Evolutionary conservation across 73 alveolate genomes (phyloP).

Genomic region (Durusdinium trenchii): DNA sequence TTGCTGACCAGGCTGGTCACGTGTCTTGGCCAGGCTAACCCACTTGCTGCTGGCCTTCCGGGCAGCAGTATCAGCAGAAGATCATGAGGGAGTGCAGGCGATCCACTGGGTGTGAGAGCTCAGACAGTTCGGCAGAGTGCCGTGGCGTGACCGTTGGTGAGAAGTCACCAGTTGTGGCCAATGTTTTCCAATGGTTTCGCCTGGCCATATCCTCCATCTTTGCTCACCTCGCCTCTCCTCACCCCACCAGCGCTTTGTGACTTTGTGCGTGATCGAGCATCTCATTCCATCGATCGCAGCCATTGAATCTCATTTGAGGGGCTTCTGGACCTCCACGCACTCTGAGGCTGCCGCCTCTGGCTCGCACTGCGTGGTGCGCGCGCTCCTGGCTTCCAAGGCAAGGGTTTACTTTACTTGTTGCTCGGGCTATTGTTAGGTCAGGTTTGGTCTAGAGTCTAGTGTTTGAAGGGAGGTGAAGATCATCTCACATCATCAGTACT

Average conservation of each 20-base stretch:
- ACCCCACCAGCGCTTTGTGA: neutral
- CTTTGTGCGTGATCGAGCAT: too few relatives aligned
- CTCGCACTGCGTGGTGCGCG: conserved; percentile 2
- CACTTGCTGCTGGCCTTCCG: conserved; percentile 16
- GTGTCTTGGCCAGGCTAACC: neutral
- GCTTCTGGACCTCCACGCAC: neutral
- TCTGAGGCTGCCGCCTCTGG: conserved; percentile 44
- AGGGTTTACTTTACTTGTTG: too few relatives aligned
- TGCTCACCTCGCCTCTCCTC: too few relatives aligned
- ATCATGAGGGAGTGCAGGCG: conserved; percentile 79
- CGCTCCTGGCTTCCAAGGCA: conserved; percentile 32
- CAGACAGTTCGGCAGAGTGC: neutral
- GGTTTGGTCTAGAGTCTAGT: too few relatives aligned
- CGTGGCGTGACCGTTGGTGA: too few relatives aligned
- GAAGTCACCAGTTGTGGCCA: neutral
- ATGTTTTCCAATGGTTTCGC: too few relatives aligned
- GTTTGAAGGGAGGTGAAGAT: too few relatives aligned
- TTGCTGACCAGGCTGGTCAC: too few relatives aligned
- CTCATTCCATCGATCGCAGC: too few relatives aligned
- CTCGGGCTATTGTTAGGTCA: too few relatives aligned
- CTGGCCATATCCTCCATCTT: too few relatives aligned
- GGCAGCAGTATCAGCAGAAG: conserved; percentile 15
- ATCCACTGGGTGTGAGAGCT: conserved; percentile 51
- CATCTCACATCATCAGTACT: too few relatives aligned
- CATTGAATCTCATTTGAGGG: neutral